Evolutionary conservation across 2,329 filamentous ascomycete species (phyloP), one percentile per base, ranked within the genome.

Genomic region (Coniochaeta hoffmannii): DNA sequence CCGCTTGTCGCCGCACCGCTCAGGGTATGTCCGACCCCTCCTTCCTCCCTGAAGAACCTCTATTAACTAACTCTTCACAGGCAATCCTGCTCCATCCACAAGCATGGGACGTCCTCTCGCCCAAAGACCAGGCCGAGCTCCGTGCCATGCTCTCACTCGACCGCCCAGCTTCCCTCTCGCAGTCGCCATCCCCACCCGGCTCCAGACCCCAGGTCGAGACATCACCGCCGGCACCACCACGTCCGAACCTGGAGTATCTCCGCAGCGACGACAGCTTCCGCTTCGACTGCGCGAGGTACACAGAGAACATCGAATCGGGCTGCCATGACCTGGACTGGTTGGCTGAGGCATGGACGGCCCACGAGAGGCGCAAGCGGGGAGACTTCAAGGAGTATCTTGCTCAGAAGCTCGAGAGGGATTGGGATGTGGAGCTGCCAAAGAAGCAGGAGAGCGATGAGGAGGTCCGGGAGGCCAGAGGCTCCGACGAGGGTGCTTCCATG

Each of bases 291-390:
- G 69, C 68, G 10, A 69, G 68, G 14, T 76, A 75, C 61, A 61
- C 71, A 30, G 73, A 76, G 32, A 70, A 78, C 58, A 65, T 83
- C 17, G 59, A 64, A 5, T 66, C 69, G 34, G 80, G 80, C 3
- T 73, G 71, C 32, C 77, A 82, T 56, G 78, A 82, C 59, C 71
- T 73, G 1, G 71, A 73, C 14, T 83, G 80, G 80, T 71, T 84
- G 8, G 67, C 63, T 15, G 70, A 76, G 55, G 80, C 81, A 1
- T 81, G 76, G 70, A 64, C 64, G 4, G 80, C 81, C 0, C 77
- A 82, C 58, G 69, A 73, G 54, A 69, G 72, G 62, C 76, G 79
- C 55, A 70, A 68, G 53, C 63, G 68, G 1, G 81, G 81, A 4
- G 69, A 76, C 1, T 83, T 80, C 57, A 74, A 82, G 56, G 72